Conservation (phyloP, 1,284 basidiomycete genomes). For the Chondrostereum purpureum region DNA sequence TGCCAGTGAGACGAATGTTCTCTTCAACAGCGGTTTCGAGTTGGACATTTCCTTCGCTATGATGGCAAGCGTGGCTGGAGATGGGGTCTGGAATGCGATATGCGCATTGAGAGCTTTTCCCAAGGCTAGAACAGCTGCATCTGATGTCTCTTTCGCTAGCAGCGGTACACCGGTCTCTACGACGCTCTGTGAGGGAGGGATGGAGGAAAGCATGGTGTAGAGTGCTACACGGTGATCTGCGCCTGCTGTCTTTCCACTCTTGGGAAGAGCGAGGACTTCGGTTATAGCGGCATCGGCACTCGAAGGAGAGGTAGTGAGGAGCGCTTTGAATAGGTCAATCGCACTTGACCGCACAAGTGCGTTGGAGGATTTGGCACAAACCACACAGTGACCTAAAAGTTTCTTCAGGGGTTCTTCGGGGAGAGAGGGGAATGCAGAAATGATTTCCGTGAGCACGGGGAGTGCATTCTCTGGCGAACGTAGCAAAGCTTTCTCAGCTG, state of each 20-base stretch:
- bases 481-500: conserved; percentile 67
- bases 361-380: conserved; percentile 76
- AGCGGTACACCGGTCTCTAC: conserved; percentile 52
- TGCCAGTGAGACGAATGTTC: conserved; percentile 45
- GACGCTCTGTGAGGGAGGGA: conserved; percentile 54
- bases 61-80: conserved; percentile 36
- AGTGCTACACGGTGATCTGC: conserved; percentile 81
- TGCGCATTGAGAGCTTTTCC: conserved; percentile 52
- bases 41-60: conserved; percentile 68
- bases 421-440: not conserved
- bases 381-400: conserved; percentile 60
- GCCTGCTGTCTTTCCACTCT: conserved; percentile 78
- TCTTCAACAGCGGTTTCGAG: conserved; percentile 43
- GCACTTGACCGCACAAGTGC: conserved; percentile 54
- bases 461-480: conserved; percentile 71
- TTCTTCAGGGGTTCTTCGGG: conserved; percentile 39
- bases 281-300: conserved; percentile 41
- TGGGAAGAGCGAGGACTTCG: conserved; percentile 70
- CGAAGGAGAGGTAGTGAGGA: conserved; percentile 28
- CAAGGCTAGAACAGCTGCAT: conserved; percentile 53
- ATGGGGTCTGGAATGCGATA: conserved; percentile 42
- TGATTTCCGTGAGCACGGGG: conserved; percentile 17
- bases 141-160: conserved; percentile 75
- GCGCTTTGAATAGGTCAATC: conserved; percentile 52
- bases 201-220: conserved; percentile 64